phyloP scores from a whole-genome alignment of 2,329 filamentous ascomycete species.

The Diplodia seriata region DNA sequence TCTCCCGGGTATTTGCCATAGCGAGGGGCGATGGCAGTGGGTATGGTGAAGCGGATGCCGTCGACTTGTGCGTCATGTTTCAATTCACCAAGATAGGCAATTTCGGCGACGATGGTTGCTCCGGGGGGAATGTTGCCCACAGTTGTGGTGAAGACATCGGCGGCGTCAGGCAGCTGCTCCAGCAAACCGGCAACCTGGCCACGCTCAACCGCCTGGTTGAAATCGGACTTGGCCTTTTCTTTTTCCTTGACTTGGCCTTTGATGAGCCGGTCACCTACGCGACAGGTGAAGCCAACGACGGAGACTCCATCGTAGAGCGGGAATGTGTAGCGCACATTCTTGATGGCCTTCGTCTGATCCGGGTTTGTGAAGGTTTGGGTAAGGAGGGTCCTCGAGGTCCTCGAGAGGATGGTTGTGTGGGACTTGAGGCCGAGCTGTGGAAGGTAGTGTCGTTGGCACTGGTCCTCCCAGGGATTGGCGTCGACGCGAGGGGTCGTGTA shows the following conservation, averaged over 20 bases:
- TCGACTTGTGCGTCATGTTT: conserved; percentile 74
- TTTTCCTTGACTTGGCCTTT: conserved; percentile 72
- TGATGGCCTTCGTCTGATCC: conserved; percentile 51
- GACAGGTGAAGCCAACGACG: conserved; percentile 71
- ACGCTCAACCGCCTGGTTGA: conserved; percentile 62
- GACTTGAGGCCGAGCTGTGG: conserved; percentile 65
- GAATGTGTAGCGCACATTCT: conserved; percentile 70
- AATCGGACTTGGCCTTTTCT: conserved; percentile 65
- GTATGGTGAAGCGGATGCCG: conserved; percentile 72
- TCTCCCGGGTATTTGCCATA: conserved; percentile 62
- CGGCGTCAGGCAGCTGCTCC: conserved; percentile 64
- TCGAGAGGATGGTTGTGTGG: conserved; percentile 67
- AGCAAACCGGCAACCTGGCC: conserved; percentile 71
- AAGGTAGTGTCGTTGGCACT: conserved; percentile 51
- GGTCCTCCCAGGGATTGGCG: neutral
- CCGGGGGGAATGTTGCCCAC: conserved; percentile 71
- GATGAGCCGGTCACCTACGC: conserved; percentile 65
- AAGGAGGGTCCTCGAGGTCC: conserved; percentile 59
- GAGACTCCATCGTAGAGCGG: conserved; percentile 76
- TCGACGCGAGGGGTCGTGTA: conserved; percentile 36
- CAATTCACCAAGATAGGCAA: conserved; percentile 72
- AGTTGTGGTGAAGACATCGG: conserved; percentile 72
- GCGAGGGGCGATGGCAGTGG: conserved; percentile 69
- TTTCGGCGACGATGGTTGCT: conserved; percentile 64
- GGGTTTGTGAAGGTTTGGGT: conserved; percentile 70